Evolutionary conservation across 148 eudicot genomes (phyloP).

Genomic region (Cornus suecica): DNA sequence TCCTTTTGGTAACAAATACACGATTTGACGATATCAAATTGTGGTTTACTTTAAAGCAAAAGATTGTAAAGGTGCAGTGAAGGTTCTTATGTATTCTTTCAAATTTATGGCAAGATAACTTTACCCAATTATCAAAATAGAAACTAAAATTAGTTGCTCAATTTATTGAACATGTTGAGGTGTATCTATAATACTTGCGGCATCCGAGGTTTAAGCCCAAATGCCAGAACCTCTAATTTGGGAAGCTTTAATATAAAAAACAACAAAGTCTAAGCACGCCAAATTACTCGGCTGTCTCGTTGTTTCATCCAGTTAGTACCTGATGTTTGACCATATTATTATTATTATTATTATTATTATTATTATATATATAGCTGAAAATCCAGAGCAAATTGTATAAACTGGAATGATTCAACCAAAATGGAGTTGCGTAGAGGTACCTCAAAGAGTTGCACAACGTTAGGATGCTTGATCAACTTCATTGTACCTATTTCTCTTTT

Average conservation of each 20-base stretch:
- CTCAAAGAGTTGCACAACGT: constrained; percentile 73
- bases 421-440: constrained; percentile 25
- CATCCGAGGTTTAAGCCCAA: background rate
- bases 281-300: background rate
- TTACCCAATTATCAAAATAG: too few species aligned
- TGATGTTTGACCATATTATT: background rate
- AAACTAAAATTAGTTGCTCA: background rate
- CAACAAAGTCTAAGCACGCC: background rate
- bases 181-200: too few species aligned
- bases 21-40: background rate
- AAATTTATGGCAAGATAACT: too few species aligned
- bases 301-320: background rate
- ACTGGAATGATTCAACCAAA: background rate
- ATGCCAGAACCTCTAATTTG: background rate
- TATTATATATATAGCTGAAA: background rate
- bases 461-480: constrained; percentile 88
- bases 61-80: too few species aligned
- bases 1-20: background rate
- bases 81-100: too few species aligned
- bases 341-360: too few species aligned
- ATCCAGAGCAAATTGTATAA: background rate
- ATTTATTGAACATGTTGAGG: too few species aligned
- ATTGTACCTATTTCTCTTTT: constrained; percentile 82
- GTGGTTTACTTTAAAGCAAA: too few species aligned
- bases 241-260: background rate